Conservation (phyloP, 306 rosid genomes). For the Pachyrhizus erosus region DNA sequence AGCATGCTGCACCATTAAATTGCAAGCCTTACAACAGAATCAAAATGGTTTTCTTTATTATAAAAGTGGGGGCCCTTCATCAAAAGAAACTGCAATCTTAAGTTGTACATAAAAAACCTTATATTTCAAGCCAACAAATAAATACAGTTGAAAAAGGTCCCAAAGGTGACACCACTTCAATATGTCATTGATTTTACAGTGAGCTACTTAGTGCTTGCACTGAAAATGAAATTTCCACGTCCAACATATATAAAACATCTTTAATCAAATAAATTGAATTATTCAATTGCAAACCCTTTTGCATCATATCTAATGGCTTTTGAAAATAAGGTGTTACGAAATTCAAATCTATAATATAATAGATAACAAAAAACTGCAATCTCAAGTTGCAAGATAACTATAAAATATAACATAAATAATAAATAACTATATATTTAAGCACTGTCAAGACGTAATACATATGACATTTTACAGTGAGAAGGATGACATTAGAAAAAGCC, state of each 20-base stretch:
- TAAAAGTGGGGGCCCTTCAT: conserved; percentile 10
- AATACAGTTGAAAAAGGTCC: not conserved
- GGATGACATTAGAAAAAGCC: not conserved
- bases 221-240: not conserved
- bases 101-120: not conserved
- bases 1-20: conserved; percentile 5
- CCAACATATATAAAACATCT: not conserved
- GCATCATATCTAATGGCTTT: not conserved
- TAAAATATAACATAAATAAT: not conserved
- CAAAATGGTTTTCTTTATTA: conserved; percentile 23
- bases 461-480: not conserved
- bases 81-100: not conserved
- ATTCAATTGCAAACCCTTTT: not conserved
- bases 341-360: not conserved
- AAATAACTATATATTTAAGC: not conserved
- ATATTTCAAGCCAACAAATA: conserved; percentile 16
- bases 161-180: not conserved
- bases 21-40: conserved; percentile 6
- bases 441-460: not conserved
- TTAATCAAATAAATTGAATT: not conserved
- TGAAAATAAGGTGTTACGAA: not conserved
- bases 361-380: not conserved
- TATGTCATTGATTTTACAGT: not conserved
- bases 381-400: not conserved
- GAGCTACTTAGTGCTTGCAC: not conserved